These are phyloP conservation scores for Cryptococcus jaspeensis DNA, from an alignment of 1,284 basidiomycete genomes.

Conservation along the genomic window DNA sequence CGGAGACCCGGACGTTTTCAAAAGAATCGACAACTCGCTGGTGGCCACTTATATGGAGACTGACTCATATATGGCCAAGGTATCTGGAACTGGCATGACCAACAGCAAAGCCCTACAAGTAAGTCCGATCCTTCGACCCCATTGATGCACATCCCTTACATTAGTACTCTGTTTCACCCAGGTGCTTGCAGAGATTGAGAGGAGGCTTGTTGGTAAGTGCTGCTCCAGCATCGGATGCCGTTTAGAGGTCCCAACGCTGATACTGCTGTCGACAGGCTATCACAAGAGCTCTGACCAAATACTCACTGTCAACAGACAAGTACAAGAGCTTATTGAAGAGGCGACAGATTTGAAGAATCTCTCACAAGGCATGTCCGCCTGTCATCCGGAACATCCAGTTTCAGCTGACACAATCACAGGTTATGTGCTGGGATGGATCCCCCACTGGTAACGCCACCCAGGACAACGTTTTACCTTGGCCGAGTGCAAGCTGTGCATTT, in stretches of 20 bases:
- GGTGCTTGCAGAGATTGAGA: conserved; percentile 44
- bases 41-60: conserved; percentile 21
- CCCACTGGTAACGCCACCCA: not conserved
- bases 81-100: conserved; percentile 32
- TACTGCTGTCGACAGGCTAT: conserved; percentile 17
- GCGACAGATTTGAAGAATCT: conserved; percentile 87
- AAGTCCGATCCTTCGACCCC: not conserved
- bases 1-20: conserved; percentile 16
- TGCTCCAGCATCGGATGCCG: not conserved
- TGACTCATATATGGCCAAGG: conserved; percentile 41
- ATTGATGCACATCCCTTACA: too few relatives aligned
- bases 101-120: conserved; percentile 40
- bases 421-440: conserved; percentile 25
- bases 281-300: conserved; percentile 22
- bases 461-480: not conserved
- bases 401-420: conserved; percentile 16
- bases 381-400: not conserved
- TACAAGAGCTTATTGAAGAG: conserved; percentile 83
- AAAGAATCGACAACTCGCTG: conserved; percentile 30
- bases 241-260: not conserved
- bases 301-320: conserved; percentile 65
- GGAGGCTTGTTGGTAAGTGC: conserved; percentile 36
- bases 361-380: conserved; percentile 33
- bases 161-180: conserved; percentile 1
- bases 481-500: too few relatives aligned